Conservation (phyloP, 345 rosid species). For the Reutealis trisperma region DNA sequence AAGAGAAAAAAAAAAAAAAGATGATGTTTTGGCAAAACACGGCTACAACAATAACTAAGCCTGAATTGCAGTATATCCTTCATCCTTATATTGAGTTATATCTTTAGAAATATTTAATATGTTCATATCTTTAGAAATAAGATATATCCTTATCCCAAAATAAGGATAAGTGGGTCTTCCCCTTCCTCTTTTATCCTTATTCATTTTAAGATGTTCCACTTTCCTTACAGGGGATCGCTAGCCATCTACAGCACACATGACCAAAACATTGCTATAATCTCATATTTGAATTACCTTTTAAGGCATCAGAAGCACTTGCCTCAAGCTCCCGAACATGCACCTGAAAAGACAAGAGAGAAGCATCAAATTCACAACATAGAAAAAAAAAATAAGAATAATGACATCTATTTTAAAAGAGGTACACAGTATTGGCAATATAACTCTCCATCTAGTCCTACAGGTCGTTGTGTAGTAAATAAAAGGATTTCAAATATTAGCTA, state of each 20-base stretch:
- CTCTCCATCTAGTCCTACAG: not conserved
- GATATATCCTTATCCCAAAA: too few species aligned
- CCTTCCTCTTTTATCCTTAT: too few species aligned
- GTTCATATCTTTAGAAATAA: too few species aligned
- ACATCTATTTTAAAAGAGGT: not conserved
- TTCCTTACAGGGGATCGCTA: too few species aligned
- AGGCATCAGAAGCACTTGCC: slow-evolving; percentile 47
- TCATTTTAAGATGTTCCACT: too few species aligned
- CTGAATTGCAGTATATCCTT: too few species aligned
- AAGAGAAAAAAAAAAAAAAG: not conserved
- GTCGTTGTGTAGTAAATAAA: not conserved
- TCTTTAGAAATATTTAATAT: too few species aligned
- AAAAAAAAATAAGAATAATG: not conserved
- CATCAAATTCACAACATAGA: slow-evolving; percentile 15
- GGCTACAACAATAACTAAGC: too few species aligned
- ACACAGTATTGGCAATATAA: slow-evolving; percentile 5
- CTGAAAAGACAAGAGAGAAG: slow-evolving; percentile 43
- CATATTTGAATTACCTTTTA: slow-evolving; percentile 53
- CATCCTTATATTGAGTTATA: too few species aligned
- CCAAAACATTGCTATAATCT: too few species aligned
- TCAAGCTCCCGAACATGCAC: slow-evolving; percentile 86
- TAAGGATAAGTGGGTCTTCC: too few species aligned
- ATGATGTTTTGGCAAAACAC: not conserved
- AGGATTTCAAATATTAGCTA: not conserved
- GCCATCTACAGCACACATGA: too few species aligned